Evolutionary conservation across 495 filamentous ascomycete genomes (phyloP).

Genomic region (Trichoderma reesei): DNA sequence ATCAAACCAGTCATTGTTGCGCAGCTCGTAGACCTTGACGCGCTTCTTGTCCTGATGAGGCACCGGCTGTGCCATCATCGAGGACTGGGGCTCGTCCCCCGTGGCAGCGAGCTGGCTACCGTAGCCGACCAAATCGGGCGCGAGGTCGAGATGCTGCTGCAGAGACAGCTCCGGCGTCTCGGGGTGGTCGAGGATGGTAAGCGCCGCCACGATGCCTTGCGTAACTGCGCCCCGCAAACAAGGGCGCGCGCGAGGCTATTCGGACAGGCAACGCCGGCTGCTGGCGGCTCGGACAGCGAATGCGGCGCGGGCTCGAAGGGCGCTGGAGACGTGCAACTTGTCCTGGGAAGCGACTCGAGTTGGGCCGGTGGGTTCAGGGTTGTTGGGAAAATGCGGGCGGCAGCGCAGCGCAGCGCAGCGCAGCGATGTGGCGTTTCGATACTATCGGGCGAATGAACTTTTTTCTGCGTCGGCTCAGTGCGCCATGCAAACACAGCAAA

Average conservation of each 20-base stretch:
- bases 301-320: slow-evolving; percentile 8
- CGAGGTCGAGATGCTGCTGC: slow-evolving; percentile 34
- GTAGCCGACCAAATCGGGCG: slow-evolving; percentile 29
- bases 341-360: not conserved
- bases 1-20: slow-evolving; percentile 98
- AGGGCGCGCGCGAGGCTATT: slow-evolving; percentile 18
- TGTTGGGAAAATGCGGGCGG: slow-evolving; percentile 13
- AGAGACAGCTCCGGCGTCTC: slow-evolving; percentile 33
- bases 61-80: slow-evolving; percentile 81
- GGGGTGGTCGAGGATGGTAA: slow-evolving; percentile 33
- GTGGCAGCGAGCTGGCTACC: slow-evolving; percentile 20
- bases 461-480: not conserved
- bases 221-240: slow-evolving; percentile 25
- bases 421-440: slow-evolving; percentile 6
- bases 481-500: not conserved
- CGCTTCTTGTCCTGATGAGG: slow-evolving; percentile 83
- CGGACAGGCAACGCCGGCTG: slow-evolving; percentile 8
- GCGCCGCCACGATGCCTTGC: slow-evolving; percentile 36
- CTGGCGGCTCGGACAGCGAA: slow-evolving; percentile 5
- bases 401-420: too few species aligned
- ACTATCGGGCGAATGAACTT: not conserved
- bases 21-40: slow-evolving; percentile 98
- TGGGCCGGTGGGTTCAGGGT: not conserved
- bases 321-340: not conserved
- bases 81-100: slow-evolving; percentile 33